phyloP scores from a whole-genome alignment of 2,329 filamentous ascomycete genomes.

The Sclerotinia nivalis region DNA sequence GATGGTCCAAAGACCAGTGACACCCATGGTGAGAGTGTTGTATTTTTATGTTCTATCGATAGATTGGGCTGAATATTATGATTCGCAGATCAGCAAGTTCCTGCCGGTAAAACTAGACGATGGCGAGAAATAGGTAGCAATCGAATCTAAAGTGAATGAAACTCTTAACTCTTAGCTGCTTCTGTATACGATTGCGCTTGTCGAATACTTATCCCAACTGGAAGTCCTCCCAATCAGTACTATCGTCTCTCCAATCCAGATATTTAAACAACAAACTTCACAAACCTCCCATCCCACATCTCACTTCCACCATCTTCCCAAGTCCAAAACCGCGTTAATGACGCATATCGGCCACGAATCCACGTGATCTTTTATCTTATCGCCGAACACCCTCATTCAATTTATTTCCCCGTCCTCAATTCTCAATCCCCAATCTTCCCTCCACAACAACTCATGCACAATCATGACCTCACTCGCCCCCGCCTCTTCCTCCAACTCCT shows the following conservation, averaged over 20 bases:
- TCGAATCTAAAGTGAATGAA: neutral
- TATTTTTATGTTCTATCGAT: neutral
- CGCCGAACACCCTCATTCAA: conserved; percentile 8
- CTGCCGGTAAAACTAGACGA: neutral
- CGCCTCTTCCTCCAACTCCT: neutral
- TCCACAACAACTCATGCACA: neutral
- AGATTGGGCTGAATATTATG: neutral
- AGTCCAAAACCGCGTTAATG: conserved; percentile 11
- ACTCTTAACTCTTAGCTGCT: neutral
- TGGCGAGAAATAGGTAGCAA: neutral
- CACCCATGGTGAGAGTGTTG: conserved; percentile 69
- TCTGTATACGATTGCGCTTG: neutral
- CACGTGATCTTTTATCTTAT: conserved; percentile 28
- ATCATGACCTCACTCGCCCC: neutral
- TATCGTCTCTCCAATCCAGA: neutral
- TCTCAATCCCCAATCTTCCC: neutral
- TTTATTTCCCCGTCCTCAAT: neutral
- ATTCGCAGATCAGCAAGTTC: neutral
- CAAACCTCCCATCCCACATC: neutral
- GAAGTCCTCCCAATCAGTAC: too few relatives aligned
- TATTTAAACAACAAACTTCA: neutral
- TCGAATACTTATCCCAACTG: conserved; percentile 7
- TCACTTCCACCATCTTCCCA: neutral
- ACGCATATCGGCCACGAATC: conserved; percentile 18
- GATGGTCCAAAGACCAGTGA: conserved; percentile 96